These are phyloP conservation scores for Breviolum minutum DNA, from an alignment of 73 alveolate genomes.

Conservation along the genomic window DNA sequence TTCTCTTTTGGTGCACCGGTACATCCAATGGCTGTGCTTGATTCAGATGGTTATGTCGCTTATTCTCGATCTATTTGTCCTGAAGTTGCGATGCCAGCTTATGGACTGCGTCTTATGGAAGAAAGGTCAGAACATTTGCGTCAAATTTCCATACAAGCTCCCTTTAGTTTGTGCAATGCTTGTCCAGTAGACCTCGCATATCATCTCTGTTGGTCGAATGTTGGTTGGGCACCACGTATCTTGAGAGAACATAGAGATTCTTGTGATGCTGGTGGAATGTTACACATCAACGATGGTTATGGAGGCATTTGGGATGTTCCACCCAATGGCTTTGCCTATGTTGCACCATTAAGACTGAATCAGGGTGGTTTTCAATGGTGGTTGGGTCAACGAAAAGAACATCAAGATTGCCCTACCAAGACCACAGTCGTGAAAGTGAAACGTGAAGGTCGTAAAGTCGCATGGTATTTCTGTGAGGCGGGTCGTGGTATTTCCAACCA, in stretches of 20 bases:
- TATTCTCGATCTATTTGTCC: constrained; percentile 46
- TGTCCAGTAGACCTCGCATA: constrained; percentile 43
- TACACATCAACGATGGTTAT: constrained; percentile 44
- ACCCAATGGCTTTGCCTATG: constrained; percentile 53
- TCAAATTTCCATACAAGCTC: constrained; percentile 24
- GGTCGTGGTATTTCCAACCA: constrained; percentile 13
- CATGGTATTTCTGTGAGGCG: constrained; percentile 38
- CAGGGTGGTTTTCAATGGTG: constrained; percentile 56
- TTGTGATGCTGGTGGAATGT: not conserved
- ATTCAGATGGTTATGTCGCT: not conserved
- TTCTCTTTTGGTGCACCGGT: constrained; percentile 55
- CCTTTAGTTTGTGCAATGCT: constrained; percentile 68
- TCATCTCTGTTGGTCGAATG: constrained; percentile 47
- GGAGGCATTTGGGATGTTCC: constrained; percentile 90
- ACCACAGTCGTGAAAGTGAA: constrained; percentile 53
- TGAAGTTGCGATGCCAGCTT: constrained; percentile 36
- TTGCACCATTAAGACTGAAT: constrained; percentile 40
- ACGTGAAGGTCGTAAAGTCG: constrained; percentile 34
- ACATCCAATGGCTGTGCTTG: not conserved
- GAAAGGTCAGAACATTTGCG: not conserved
- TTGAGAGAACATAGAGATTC: not conserved
- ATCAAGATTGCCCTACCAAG: constrained; percentile 43
- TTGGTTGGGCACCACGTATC: not conserved
- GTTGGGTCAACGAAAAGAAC: constrained; percentile 26
- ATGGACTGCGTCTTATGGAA: constrained; percentile 40